Evolutionary conservation across 2,329 filamentous ascomycete species (phyloP), one percentile per base, ranked within the genome.

Genomic region (Septoria petroselini): DNA sequence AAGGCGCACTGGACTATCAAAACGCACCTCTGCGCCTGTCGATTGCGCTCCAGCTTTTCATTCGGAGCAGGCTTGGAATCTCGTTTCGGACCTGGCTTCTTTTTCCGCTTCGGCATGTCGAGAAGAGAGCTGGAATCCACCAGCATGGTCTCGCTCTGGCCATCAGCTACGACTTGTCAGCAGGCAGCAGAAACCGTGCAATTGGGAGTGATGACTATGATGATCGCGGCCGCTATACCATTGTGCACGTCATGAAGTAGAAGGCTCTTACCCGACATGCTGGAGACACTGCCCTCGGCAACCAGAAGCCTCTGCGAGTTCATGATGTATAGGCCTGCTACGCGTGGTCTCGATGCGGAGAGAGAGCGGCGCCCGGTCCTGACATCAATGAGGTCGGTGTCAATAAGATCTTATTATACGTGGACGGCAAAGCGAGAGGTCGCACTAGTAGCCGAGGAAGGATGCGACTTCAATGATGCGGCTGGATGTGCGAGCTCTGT

Each of bases 11-110:
- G 7, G 15, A 3, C 12, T 7, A 6, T 3, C 6, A n/a, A 21
- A 21, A n/a, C n/a, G 9, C 34, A 58, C 58, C 58, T 58, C 35
- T 60, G 58, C 14, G 58, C 58, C 29, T 60, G 58, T 41, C 58
- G 46, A 45, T 60, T 60, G 8, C 55, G 39, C 44, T 58, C 55
- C 3, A 58, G 44, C 37, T 60, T 60, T 42, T 60, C 58, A 14
- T 48, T 55, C 7, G 53, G 58, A 3, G 58, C 58, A 38, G 58
- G 58, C 41, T 56, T 60, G 34, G 43, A 43, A 39, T 60, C 58
- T 17, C 58, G 51, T 33, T 60, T 60, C 8, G 58, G 58, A 4
- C 58, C 58, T 3, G 58, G 58, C 31, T 57, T 55, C 49, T 60
- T 60, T 31, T 58, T 58, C 14, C 48, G 21, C 33, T 46, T 45